phyloP scores from a whole-genome alignment of 495 filamentous ascomycete species.

The Aspergillus funiculosus region DNA sequence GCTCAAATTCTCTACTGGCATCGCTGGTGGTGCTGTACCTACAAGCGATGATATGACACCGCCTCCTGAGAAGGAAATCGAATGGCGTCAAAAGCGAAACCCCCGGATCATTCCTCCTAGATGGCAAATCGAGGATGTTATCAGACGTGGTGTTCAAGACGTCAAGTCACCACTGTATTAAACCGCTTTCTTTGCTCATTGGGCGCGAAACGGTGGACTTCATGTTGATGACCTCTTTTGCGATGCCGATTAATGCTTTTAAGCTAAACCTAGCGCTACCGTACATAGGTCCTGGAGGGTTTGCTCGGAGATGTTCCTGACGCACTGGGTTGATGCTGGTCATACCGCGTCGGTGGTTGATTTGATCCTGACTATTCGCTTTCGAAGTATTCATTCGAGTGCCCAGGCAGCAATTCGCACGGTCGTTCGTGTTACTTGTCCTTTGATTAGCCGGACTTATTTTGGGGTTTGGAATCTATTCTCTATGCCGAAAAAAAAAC shows the following conservation, averaged over 20 bases:
- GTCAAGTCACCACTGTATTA: conserved; percentile 60
- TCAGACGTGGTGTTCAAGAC: conserved; percentile 73
- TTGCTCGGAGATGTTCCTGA: conserved; percentile 13
- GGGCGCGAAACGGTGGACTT: conserved; percentile 2
- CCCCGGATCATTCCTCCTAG: conserved; percentile 60
- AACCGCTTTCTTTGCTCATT: conserved; percentile 4
- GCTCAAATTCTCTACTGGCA: conserved; percentile 90
- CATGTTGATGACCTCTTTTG: conserved; percentile 5
- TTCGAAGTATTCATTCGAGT: no score
- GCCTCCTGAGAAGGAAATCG: conserved; percentile 67
- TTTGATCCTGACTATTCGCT: conserved; percentile 9
- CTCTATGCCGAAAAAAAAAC: no score
- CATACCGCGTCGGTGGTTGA: conserved; percentile 30
- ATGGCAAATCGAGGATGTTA: conserved; percentile 76
- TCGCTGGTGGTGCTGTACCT: conserved; percentile 80
- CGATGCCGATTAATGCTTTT: conserved; percentile 8
- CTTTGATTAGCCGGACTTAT: no score
- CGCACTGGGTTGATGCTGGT: conserved; percentile 40
- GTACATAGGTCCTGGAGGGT: conserved; percentile 10
- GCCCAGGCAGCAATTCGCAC: no score
- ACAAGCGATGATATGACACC: conserved; percentile 60
- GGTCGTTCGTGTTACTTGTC: no score
- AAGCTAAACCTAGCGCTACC: conserved; percentile 9
- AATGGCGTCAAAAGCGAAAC: conserved; percentile 42
- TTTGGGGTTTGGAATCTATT: no score